Percentiles rank a stretch among this genome's conserved stretches.
Evolutionary conservation across 2,329 filamentous ascomycete species (phyloP).

Genomic region (Triangularia verruculosa): DNA sequence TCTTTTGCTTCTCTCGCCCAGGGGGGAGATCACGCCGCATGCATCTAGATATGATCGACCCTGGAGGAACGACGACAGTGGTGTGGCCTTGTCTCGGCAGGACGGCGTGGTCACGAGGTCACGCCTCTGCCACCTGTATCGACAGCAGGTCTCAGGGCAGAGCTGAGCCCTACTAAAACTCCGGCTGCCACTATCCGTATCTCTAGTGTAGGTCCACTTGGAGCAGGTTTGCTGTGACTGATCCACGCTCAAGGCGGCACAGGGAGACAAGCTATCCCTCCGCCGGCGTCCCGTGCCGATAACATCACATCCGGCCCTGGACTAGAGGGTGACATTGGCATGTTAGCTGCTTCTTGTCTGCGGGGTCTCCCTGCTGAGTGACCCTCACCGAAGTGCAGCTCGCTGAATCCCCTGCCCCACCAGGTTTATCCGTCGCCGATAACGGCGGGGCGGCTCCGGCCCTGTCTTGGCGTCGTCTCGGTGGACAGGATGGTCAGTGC

Average conservation of each 20-base stretch:
- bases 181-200: background rate
- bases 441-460: background rate
- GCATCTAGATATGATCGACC: background rate
- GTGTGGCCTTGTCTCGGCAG: background rate
- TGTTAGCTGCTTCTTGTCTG: background rate
- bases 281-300: background rate
- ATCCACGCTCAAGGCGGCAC: background rate
- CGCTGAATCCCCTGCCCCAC: background rate
- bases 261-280: background rate
- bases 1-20: background rate
- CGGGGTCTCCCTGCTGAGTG: background rate
- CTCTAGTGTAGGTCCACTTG: no score
- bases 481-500: conserved; percentile 14
- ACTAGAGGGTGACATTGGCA: background rate
- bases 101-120: conserved; percentile 5
- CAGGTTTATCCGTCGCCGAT: background rate
- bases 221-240: background rate
- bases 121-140: background rate
- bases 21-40: background rate
- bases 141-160: background rate
- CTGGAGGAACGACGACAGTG: background rate
- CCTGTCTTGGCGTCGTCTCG: background rate
- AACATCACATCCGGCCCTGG: background rate
- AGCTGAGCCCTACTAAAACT: background rate
- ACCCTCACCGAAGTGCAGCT: background rate